phyloP scores from a whole-genome alignment of 1,284 basidiomycete species.

The Gymnopus androsaceus region DNA sequence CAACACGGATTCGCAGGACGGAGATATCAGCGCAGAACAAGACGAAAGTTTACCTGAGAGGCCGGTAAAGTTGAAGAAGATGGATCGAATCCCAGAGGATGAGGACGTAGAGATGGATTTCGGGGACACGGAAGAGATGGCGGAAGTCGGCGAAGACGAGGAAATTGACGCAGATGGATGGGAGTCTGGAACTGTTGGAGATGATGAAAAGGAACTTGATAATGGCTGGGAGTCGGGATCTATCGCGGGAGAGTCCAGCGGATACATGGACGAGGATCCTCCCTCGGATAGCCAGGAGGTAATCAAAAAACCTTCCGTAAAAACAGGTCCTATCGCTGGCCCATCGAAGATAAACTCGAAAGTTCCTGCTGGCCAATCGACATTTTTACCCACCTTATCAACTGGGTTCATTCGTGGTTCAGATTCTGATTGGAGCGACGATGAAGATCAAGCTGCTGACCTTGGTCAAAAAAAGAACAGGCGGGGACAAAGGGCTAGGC shows the following conservation, averaged over 20 bases:
- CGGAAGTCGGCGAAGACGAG: conserved; percentile 24
- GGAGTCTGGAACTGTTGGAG: conserved; percentile 58
- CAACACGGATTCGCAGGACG: conserved; percentile 25
- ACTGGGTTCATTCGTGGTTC: conserved; percentile 84
- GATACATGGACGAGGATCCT: conserved; percentile 26
- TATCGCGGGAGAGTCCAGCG: conserved; percentile 29
- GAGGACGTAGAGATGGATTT: conserved; percentile 34
- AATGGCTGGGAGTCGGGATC: conserved; percentile 47
- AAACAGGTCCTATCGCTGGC: conserved; percentile 3
- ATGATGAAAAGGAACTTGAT: conserved; percentile 32
- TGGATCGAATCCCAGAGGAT: conserved; percentile 22
- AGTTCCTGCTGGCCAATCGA: conserved; percentile 45
- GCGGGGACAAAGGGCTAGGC: conserved; percentile 86
- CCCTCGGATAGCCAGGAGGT: conserved; percentile 4
- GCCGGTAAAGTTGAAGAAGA: conserved; percentile 22
- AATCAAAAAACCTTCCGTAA: conserved; percentile 14
- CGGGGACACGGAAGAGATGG: conserved; percentile 31
- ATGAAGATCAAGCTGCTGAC: conserved; percentile 60
- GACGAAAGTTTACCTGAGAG: conserved; percentile 32
- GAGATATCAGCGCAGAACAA: conserved; percentile 14
- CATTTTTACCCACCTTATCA: conserved; percentile 87
- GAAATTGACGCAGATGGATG: conserved; percentile 50
- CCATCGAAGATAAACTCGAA: conserved; percentile 27
- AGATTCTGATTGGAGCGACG: conserved; percentile 78
- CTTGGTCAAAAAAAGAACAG: conserved; percentile 77